Percentiles rank a stretch among this genome's conserved stretches.
Evolutionary conservation across 305 asterid genomes (phyloP).

Genomic region (Ajuga reptans): DNA sequence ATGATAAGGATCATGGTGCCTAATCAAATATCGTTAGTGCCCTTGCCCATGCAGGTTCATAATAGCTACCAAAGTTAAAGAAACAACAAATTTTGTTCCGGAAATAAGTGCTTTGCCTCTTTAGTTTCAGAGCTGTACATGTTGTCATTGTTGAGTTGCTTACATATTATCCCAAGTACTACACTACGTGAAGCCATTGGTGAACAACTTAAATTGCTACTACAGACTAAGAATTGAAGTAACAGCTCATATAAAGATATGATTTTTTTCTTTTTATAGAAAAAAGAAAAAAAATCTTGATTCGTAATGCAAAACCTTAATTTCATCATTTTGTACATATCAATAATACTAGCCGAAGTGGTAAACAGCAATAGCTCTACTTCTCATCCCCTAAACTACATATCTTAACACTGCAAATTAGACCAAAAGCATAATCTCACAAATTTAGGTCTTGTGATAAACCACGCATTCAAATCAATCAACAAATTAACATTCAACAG

Average conservation of each 20-base stretch:
- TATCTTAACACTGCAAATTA: background rate
- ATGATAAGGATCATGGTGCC: background rate
- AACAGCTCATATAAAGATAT: background rate
- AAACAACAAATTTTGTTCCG: background rate
- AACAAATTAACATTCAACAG: slow-evolving; percentile 8
- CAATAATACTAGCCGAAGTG: background rate
- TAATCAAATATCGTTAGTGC: background rate
- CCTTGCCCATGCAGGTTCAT: background rate
- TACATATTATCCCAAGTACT: background rate
- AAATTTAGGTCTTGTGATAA: background rate
- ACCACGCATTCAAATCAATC: background rate
- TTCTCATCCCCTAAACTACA: slow-evolving; percentile 13
- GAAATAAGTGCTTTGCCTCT: background rate
- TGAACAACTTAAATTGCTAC: background rate
- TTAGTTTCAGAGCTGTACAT: background rate
- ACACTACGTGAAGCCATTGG: background rate
- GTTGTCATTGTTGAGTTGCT: background rate
- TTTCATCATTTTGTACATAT: background rate
- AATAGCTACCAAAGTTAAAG: background rate
- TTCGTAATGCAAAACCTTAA: background rate
- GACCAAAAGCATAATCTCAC: slow-evolving; percentile 2
- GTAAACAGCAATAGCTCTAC: background rate
- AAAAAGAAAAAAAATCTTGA: background rate
- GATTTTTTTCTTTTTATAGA: too few relatives aligned
- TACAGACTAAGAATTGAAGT: background rate